Evolutionary conservation across 2,329 filamentous ascomycete genomes (phyloP), one percentile per base, ranked within the genome.

Genomic region (Penicillium sclerotiorum): DNA sequence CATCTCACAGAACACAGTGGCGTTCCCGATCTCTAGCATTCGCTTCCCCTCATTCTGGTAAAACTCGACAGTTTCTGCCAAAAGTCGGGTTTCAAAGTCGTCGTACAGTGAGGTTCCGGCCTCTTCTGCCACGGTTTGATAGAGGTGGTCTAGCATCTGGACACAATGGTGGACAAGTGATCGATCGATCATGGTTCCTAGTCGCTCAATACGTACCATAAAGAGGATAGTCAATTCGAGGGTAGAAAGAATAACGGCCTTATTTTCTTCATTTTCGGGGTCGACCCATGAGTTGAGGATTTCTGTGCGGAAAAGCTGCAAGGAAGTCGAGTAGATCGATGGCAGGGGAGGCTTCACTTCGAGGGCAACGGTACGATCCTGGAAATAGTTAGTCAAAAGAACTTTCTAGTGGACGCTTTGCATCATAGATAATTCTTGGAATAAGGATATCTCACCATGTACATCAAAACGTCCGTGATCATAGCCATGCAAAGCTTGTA

Each of bases 381-480:
- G 32, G 18, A n/a, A 37, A 15, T 35, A 41, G 6, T 4, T 9
- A 9, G 6, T 28, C 25, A 28, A n/a, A n/a, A n/a, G n/a, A n/a
- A n/a, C n/a, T n/a, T n/a, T n/a, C n/a, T n/a, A n/a, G n/a, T n/a
- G n/a, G n/a, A n/a, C n/a, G n/a, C n/a, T n/a, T n/a, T n/a, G n/a
- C n/a, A n/a, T n/a, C n/a, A n/a, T n/a, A n/a, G n/a, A n/a, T n/a
- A n/a, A n/a, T n/a, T n/a, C n/a, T n/a, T n/a, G n/a, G n/a, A n/a
- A 23, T 6, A 12, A 32, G 28, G 4, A n/a, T 18, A 22, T 64
- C 77, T 64, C 66, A 84, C 82, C 79, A 99, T 90, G 66, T 96
- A 96, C 91, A 97, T 96, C 44, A 97, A 79, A 25, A 97, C 90
- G 69, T 97, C 94, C 4, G 92, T 91, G 43, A 90, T 87, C 93